Percentiles rank a stretch among this genome's conserved stretches.
Evolutionary conservation across 352 stramenopile species (phyloP).

Genomic region (Pythium brassicae): DNA sequence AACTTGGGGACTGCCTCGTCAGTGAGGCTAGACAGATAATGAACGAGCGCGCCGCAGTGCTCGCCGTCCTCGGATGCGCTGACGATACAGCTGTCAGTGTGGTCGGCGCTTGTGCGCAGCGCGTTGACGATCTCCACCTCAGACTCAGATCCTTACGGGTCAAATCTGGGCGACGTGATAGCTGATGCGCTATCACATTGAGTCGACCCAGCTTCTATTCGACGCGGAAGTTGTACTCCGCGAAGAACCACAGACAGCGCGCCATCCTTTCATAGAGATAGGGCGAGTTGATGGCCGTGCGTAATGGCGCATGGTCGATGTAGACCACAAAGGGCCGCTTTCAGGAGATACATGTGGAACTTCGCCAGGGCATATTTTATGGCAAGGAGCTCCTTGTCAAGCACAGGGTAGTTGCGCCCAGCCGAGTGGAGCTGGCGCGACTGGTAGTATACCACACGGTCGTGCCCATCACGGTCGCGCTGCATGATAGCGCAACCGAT

Average conservation of each 20-base stretch:
- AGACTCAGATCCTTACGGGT: neutral
- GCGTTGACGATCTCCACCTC: too few relatives aligned
- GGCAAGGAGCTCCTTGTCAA: neutral
- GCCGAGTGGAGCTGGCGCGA: neutral
- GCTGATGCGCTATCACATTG: conserved; percentile 17
- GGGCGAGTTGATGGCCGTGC: conserved; percentile 11
- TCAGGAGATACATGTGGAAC: neutral
- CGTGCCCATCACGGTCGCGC: neutral
- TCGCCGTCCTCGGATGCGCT: neutral
- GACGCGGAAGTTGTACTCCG: conserved; percentile 21
- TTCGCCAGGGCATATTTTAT: neutral
- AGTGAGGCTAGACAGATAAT: too few relatives aligned
- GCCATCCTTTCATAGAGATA: conserved; percentile 20
- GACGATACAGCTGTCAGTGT: neutral
- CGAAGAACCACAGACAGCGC: conserved; percentile 24
- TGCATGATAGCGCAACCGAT: neutral
- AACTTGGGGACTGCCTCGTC: neutral
- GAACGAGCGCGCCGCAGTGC: neutral
- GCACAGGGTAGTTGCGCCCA: neutral
- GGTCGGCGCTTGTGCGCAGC: too few relatives aligned
- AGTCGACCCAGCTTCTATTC: conserved; percentile 20
- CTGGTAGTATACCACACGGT: neutral
- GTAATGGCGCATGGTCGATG: conserved; percentile 21
- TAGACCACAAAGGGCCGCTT: neutral
- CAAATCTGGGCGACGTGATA: conserved; percentile 15